Percentiles rank a stretch among this genome's conserved stretches.
These are phyloP conservation scores for Alloteropsis angusta DNA, from an alignment of 202 grass and related monocot species.

Conservation along the genomic window DNA sequence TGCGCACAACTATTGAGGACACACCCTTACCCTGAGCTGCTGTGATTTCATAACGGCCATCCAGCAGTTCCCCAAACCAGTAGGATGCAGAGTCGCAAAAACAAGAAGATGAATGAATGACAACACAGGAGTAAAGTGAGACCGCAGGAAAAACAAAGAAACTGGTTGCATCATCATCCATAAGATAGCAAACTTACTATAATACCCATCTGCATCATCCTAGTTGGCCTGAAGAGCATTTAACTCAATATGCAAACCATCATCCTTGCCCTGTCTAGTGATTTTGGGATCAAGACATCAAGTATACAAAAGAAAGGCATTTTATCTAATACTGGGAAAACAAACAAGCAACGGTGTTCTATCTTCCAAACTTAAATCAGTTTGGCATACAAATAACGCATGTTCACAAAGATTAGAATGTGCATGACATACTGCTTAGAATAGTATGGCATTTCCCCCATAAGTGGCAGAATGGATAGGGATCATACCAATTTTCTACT, in stretches of 20 bases:
- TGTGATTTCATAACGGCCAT: no score
- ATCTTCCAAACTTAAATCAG: not conserved
- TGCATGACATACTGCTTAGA: not conserved
- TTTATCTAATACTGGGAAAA: not conserved
- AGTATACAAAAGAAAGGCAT: not conserved
- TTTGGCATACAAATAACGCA: not conserved
- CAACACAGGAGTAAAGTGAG: not conserved
- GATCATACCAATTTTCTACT: conserved; percentile 60
- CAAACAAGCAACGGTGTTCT: not conserved
- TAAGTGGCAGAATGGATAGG: not conserved
- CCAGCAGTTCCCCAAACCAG: conserved; percentile 36
- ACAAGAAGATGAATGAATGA: conserved; percentile 1
- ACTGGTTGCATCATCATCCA: not conserved
- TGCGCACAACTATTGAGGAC: no score
- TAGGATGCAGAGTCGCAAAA: conserved; percentile 45
- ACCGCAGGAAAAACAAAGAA: conserved; percentile 6
- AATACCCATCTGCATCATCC: conserved; percentile 99
- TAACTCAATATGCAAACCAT: conserved; percentile 56
- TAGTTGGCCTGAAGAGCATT: conserved; percentile 87
- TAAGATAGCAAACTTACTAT: conserved; percentile 58
- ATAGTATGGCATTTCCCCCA: not conserved
- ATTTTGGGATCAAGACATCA: not conserved
- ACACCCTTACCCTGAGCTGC: no score
- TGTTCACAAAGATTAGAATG: not conserved
- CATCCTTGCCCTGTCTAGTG: conserved; percentile 59